A percentile compares a stretch with the other conserved stretches of the same genome.
Evolutionary conservation across 371 early-diverging fungal genomes (phyloP).

Genomic region (Actinomortierella ambigua): DNA sequence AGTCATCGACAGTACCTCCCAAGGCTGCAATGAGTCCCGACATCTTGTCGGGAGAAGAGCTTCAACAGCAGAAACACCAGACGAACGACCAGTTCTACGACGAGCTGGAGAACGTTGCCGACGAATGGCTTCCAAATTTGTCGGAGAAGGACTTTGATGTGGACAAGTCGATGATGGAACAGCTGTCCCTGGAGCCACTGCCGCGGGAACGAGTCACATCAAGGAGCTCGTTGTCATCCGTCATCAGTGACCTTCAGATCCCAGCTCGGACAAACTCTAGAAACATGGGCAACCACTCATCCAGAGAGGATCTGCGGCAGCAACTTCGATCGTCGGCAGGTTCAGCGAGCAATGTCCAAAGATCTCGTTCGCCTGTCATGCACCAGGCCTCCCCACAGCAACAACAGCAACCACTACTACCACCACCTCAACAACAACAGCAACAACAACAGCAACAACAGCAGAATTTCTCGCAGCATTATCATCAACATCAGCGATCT

Average conservation of each 20-base stretch:
- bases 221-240: background rate
- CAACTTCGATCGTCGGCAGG: too few species aligned
- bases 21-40: too few species aligned
- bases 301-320: too few species aligned
- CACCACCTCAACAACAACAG: slow-evolving; percentile 17
- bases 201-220: slow-evolving; percentile 27
- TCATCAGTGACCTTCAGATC: too few species aligned
- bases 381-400: too few species aligned
- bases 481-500: slow-evolving; percentile 27
- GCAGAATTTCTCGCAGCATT: background rate
- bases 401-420: too few species aligned
- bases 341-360: too few species aligned
- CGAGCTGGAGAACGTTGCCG: slow-evolving; percentile 18
- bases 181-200: slow-evolving; percentile 21
- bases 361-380: too few species aligned
- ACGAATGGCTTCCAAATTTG: slow-evolving; percentile 34
- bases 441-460: slow-evolving; percentile 12
- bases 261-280: too few species aligned
- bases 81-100: slow-evolving; percentile 18
- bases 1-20: too few species aligned
- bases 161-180: slow-evolving; percentile 11
- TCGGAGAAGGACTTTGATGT: slow-evolving; percentile 17
- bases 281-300: too few species aligned
- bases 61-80: slow-evolving; percentile 11
- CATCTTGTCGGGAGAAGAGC: too few species aligned